Evolutionary conservation across 2,329 filamentous ascomycete genomes (phyloP), one percentile per base, ranked within the genome.

Genomic region (Fusarium luffae): DNA sequence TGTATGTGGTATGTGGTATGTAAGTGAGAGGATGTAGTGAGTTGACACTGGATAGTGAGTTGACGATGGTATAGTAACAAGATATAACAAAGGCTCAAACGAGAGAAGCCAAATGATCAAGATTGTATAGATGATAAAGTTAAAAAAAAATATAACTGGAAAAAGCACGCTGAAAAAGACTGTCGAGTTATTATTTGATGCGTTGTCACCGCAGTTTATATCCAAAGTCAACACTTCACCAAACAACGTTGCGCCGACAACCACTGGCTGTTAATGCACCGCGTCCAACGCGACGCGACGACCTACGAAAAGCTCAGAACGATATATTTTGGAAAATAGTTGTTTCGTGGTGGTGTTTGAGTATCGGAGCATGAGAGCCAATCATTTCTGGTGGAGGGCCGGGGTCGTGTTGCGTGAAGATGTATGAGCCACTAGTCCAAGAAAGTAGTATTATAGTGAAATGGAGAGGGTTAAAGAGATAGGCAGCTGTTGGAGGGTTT

Each of bases 321-420:
- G 28, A 28, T 28, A 28, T 61, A 54, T 19, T 32, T 43, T 63
- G 23, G 44, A 32, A 71, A 69, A 63, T 60, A 54, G 41, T 46
- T 55, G 69, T 71, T 71, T 71, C 57, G 66, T n/a, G 30, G 56
- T 67, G 49, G 65, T 57, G 69, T 71, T 67, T 71, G 54, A 60
- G 25, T 18, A 34, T 54, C 61, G 43, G 54, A 44, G 19, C 48
- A 48, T 1, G 65, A 59, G 50, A 69, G 68, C 69, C 69, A 71
- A 71, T 71, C 65, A 54, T 54, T 58, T 48, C 48, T 23, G 51
- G 41, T 48, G n/a, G 34, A 52, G 11, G 14, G 27, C 49, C 27
- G 21, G 25, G 23, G 48, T 49, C 34, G 25, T 42, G 8, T 7
- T n/a, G 34, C 19, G 46, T n/a, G 34, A 32, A 18, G 2, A 25